Conservation (phyloP, 306 rosid species). For the Begonia loranthoides region DNA sequence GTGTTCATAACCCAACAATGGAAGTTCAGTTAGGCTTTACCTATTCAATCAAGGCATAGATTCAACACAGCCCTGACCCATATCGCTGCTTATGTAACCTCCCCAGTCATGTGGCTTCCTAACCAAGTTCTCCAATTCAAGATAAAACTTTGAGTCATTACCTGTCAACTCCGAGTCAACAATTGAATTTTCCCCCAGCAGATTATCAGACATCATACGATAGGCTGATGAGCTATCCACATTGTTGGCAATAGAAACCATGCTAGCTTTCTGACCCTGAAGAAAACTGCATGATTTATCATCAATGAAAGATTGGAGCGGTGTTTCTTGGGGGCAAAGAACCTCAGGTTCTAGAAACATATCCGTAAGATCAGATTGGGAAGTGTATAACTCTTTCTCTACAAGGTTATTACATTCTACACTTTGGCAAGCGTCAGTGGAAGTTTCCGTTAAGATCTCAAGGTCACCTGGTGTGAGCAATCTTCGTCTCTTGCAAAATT, state of each 20-base stretch:
- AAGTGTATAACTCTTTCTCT: too few species aligned
- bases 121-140: conserved; percentile 71
- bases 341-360: conserved; percentile 13
- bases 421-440: too few species aligned
- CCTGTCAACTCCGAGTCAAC: conserved; percentile 35
- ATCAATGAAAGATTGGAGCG: too few species aligned
- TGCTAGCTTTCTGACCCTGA: conserved; percentile 10
- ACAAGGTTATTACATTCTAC: too few species aligned
- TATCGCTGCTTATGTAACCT: conserved; percentile 36
- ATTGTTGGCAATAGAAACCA: too few species aligned
- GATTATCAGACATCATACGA: conserved; percentile 34
- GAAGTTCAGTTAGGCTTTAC: too few species aligned
- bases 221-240: conserved; percentile 29
- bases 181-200: conserved; percentile 18
- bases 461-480: conserved; percentile 24
- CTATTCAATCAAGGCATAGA: not conserved
- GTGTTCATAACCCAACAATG: too few species aligned
- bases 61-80: conserved; percentile 42
- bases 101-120: conserved; percentile 49
- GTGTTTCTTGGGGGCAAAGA: too few species aligned
- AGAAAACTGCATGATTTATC: not conserved
- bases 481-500: conserved; percentile 37
- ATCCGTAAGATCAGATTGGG: conserved; percentile 17
- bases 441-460: conserved; percentile 10
- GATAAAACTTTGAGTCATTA: conserved; percentile 51